phyloP scores from a whole-genome alignment of 2,329 filamentous ascomycete species.

The Ophiostoma piceae region DNA sequence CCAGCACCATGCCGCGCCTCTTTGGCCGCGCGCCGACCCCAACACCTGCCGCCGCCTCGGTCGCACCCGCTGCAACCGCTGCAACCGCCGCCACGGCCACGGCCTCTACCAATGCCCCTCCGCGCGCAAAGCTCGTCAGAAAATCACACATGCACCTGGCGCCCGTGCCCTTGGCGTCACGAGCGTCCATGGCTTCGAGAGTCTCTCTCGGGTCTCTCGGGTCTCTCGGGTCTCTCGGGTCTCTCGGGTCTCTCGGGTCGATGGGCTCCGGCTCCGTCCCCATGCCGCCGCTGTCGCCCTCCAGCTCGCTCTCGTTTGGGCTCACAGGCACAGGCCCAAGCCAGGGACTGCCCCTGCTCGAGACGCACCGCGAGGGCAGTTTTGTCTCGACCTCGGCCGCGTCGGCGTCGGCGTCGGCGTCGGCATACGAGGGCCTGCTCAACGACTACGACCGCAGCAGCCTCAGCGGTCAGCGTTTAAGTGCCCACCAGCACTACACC shows the following conservation, averaged over 20 bases:
- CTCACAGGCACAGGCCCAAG: neutral
- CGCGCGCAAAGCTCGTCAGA: conserved; percentile 19
- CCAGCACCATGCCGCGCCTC: conserved; percentile 23
- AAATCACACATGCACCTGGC: conserved; percentile 8
- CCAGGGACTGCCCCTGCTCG: neutral
- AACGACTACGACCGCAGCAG: conserved; percentile 19
- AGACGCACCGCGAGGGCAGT: conserved; percentile 17
- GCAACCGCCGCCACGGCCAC: neutral
- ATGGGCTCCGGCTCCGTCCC: neutral
- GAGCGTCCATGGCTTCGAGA: neutral
- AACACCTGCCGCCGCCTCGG: neutral
- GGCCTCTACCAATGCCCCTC: neutral
- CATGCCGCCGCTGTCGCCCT: neutral
- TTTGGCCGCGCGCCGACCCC: conserved; percentile 23
- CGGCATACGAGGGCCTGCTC: conserved; percentile 24
- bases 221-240: neutral
- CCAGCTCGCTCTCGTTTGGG: neutral
- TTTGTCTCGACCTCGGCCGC: conserved; percentile 19
- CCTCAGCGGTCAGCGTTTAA: neutral
- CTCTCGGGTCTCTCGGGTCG: neutral
- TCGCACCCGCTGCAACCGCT: neutral
- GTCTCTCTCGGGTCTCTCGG: neutral
- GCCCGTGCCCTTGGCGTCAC: neutral
- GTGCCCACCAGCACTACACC: neutral
- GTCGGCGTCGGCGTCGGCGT: conserved; percentile 16